phyloP scores from a whole-genome alignment of 2,329 filamentous ascomycete genomes.

The Ophiostoma pallidulum region DNA sequence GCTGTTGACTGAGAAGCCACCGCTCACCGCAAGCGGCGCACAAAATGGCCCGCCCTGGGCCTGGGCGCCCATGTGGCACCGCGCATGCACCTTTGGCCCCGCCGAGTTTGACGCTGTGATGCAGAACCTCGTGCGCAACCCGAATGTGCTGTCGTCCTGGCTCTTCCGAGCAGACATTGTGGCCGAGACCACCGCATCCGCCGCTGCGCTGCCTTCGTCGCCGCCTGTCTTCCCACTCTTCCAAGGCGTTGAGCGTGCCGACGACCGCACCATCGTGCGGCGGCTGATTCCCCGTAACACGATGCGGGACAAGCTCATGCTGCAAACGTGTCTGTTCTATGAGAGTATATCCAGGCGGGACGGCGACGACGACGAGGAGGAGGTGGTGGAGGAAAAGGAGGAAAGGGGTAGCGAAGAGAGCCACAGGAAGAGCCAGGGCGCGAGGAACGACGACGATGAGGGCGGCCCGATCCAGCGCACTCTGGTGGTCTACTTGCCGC shows the following conservation, averaged over 20 bases:
- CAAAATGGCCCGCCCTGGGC: not conserved
- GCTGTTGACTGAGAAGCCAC: slow-evolving; percentile 10
- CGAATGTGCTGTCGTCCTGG: slow-evolving; percentile 69
- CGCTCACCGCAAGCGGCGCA: not conserved
- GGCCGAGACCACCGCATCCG: slow-evolving; percentile 33
- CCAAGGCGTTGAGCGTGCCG: slow-evolving; percentile 19
- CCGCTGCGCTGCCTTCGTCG: not conserved
- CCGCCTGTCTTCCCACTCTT: slow-evolving; percentile 16
- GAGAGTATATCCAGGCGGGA: slow-evolving; percentile 9
- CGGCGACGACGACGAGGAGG: slow-evolving; percentile 12
- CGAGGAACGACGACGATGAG: slow-evolving; percentile 7
- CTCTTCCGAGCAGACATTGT: slow-evolving; percentile 71
- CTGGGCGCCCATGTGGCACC: slow-evolving; percentile 48
- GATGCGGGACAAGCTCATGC: slow-evolving; percentile 60
- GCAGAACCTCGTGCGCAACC: slow-evolving; percentile 66
- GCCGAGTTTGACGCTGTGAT: slow-evolving; percentile 57
- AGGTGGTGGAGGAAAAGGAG: slow-evolving; percentile 14
- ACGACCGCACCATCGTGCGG: slow-evolving; percentile 60
- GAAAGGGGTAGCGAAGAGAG: slow-evolving; percentile 5
- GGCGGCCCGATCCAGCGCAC: slow-evolving; percentile 25
- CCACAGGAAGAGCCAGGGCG: too few relatives aligned
- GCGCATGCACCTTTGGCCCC: slow-evolving; percentile 53
- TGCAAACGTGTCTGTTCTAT: slow-evolving; percentile 78
- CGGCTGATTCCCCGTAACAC: slow-evolving; percentile 75
- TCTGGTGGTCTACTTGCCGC: slow-evolving; percentile 70